Evolutionary conservation across 371 early-diverging fungal genomes (phyloP), one percentile per base, ranked within the genome.

Genomic region (Actinomucor elegans): DNA sequence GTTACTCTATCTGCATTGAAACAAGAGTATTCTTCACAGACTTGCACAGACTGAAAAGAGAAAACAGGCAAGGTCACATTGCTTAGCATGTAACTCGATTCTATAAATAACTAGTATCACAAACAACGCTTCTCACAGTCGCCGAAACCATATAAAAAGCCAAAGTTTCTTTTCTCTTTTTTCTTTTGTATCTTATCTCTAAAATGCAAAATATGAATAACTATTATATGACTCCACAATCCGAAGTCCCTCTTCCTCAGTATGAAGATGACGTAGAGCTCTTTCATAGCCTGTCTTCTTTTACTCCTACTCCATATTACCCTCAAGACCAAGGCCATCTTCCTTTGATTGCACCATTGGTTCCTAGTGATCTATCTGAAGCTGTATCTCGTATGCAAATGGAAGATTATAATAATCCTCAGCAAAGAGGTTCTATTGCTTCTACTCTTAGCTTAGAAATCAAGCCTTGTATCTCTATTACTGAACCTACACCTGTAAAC

Each of bases 381-480:
- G 56, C 56, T 48, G 48, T 55, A 8, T 48, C 56, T 32, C 41
- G 48, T 14, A 28, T 55, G 56, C 38, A 55, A 17, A 48, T 55
- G 56, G 2, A 32, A 15, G 52, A 51, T 23, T 28, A 47, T 2
- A 14, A 21, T 28, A n/a, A 37, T 17, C 37, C 40, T 38, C 31
- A 32, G 14, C 47, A 41, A 32, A 44, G 45, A 53, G 12, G 18
- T 10, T 44, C 53, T 7, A 15, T 54, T 9, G 17, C 27, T 21
- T 45, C 45, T 11, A 41, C 26, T 35, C 33, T 55, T 10, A 60
- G 61, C 18, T 26, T 59, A 26, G 52, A 64, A 6, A 64, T 64
- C 15, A 48, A 59, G 20, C 59, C 59, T 38, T 55, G 64, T 43
- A 64, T 64, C n/a, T 64, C 64, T 10, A 47, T 64, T 29, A 64